These are phyloP conservation scores for Blastocystis sp. DNA, from an alignment of 352 stramenopile species.

Conservation along the genomic window DNA sequence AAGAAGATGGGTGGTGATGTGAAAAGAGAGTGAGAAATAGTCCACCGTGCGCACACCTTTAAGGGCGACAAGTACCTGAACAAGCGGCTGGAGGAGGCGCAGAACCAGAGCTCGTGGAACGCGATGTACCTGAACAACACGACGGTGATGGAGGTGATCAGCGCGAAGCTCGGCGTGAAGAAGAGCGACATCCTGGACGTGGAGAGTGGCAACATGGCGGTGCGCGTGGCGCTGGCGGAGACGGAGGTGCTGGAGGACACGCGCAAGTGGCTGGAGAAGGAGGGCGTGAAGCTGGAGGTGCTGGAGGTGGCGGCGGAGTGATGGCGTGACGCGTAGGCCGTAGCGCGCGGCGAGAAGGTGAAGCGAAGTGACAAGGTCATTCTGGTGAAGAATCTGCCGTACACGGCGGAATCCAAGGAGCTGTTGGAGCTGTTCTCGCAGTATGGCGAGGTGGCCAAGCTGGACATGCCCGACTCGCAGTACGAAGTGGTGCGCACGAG, in stretches of 20 bases:
- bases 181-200: conserved; percentile 90
- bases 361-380: conserved; percentile 89
- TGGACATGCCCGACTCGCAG: conserved; percentile 87
- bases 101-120: conserved; percentile 86
- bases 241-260: conserved; percentile 96
- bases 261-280: conserved; percentile 88
- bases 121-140: conserved; percentile 86
- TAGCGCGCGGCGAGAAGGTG: conserved; percentile 74
- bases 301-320: conserved; percentile 80
- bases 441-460: conserved; percentile 81
- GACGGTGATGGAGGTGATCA: conserved; percentile 80
- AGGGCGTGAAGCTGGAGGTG: conserved; percentile 88
- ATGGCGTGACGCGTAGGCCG: conserved; percentile 60
- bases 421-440: conserved; percentile 89
- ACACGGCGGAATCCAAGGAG: conserved; percentile 87
- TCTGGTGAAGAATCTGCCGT: conserved; percentile 95
- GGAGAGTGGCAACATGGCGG: conserved; percentile 90
- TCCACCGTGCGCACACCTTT: conserved; percentile 49
- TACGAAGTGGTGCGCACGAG: not conserved
- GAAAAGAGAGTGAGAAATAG: not conserved
- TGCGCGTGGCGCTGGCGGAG: conserved; percentile 92
- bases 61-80: conserved; percentile 83
- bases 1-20: conserved; percentile 69
- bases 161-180: conserved; percentile 79
- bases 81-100: conserved; percentile 78